Evolutionary conservation across 1,139 yeast species (phyloP).

Genomic region (Geotrichum phurueaensis): DNA sequence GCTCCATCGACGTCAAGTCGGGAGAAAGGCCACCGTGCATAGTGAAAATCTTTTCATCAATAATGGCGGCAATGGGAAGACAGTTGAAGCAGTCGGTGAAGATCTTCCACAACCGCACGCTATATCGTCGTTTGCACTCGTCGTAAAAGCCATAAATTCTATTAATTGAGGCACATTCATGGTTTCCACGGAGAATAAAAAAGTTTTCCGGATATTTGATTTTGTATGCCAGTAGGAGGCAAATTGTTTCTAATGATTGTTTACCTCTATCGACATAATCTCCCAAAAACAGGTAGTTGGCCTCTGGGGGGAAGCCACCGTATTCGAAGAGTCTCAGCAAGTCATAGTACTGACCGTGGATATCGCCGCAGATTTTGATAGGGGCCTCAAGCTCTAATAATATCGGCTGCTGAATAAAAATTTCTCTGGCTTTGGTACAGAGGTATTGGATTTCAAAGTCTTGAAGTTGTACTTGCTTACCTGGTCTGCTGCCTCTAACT

Average conservation of each 20-base stretch:
- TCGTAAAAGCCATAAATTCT: conserved; percentile 95
- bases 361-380: conserved; percentile 88
- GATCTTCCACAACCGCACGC: conserved; percentile 87
- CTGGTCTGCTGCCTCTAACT: conserved; percentile 97
- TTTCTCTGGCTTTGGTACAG: conserved; percentile 96
- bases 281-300: conserved; percentile 86
- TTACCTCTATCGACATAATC: conserved; percentile 97
- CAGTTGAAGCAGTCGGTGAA: conserved; percentile 93
- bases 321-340: conserved; percentile 83
- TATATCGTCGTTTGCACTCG: conserved; percentile 91
- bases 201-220: conserved; percentile 96
- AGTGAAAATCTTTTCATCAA: conserved; percentile 92
- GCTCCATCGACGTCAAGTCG: conserved; percentile 82
- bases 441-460: conserved; percentile 93
- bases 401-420: conserved; percentile 95
- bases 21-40: conserved; percentile 97
- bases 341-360: conserved; percentile 94
- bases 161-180: conserved; percentile 94
- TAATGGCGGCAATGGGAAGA: conserved; percentile 90
- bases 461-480: conserved; percentile 88
- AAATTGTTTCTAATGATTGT: conserved; percentile 85
- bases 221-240: conserved; percentile 79
- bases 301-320: conserved; percentile 97
- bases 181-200: conserved; percentile 87
- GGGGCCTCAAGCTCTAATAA: conserved; percentile 95